Evolutionary conservation across 495 filamentous ascomycete species (phyloP), one percentile per base, ranked within the genome.

Genomic region (Hypoxylon trugodes): DNA sequence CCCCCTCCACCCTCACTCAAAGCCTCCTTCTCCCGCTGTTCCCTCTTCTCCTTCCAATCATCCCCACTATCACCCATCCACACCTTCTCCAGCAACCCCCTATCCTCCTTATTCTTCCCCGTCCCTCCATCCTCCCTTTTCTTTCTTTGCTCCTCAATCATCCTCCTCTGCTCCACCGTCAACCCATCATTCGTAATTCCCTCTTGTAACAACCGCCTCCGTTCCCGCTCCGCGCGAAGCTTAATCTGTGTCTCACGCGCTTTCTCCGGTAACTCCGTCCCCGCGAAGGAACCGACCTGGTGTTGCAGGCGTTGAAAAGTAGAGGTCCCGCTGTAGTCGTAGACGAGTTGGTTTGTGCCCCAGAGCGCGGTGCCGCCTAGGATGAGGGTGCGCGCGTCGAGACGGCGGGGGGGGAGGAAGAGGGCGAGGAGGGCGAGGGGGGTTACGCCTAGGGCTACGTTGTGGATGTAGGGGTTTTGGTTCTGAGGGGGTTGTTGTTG

Each of bases 371-470:
- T 79, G 51, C 77, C 76, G 36, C 76, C 77, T 2, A 91, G 82
- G 13, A 86, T 81, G 61, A 90, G 77, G 55, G 89, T 82, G 75
- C 86, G 89, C 52, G 84, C 24, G 70, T 87, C 90, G 38, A 96
- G 76, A 71, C 91, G 92, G 37, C 93, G 89, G 0, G 92, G 90
- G 2, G 94, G 94, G 10, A 96, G 81, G 55, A 85, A 76, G 46
- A 90, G 82, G 30, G 92, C 84, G 47, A 90, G 66, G 1, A 93
- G 91, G 32, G 86, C 86, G 22, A 84, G 79, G 52, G 96, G 62
- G 48, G 94, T 78, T 67, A 89, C 82, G 47, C 74, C 81, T 6
- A 87, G 68, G 7, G 91, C 86, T 48, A 83, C 66, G 69, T 84
- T 83, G 79, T 86, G 85, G 41, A 85, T 73, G 65, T 88, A 76